Conservation (phyloP, 1,284 basidiomycete genomes). For the Heterobasidion annosum region DNA sequence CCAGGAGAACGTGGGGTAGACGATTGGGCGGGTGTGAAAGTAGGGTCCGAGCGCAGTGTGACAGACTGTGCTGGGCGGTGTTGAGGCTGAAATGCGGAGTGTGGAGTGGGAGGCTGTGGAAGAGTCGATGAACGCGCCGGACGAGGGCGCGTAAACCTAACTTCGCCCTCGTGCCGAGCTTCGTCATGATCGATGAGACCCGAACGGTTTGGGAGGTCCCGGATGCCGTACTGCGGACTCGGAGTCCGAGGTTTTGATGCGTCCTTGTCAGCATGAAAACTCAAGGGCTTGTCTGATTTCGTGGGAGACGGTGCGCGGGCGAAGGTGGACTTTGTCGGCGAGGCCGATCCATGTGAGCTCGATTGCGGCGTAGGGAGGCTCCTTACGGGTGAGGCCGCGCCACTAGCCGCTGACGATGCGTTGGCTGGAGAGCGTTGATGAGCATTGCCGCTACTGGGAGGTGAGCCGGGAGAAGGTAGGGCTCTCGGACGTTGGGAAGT, state of each 20-base stretch:
- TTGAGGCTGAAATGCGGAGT: background rate
- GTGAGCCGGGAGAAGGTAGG: background rate
- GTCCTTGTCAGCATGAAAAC: background rate
- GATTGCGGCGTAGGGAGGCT: background rate
- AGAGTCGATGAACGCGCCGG: constrained; percentile 8
- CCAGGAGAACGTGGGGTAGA: constrained; percentile 4
- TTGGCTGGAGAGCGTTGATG: background rate
- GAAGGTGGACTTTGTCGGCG: background rate
- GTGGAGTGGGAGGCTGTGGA: constrained; percentile 6
- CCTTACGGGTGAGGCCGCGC: background rate
- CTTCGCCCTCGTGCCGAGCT: constrained; percentile 9
- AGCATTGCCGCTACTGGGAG: background rate
- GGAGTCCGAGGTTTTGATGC: constrained; percentile 10
- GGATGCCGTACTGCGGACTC: constrained; percentile 21
- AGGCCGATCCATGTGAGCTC: background rate
- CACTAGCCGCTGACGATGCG: background rate
- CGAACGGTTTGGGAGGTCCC: constrained; percentile 16
- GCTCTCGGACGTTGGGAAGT: background rate
- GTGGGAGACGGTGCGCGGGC: background rate
- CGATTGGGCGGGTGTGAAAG: background rate
- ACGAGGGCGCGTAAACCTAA: constrained; percentile 8
- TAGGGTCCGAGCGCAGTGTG: constrained; percentile 5
- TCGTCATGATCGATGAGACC: constrained; percentile 7
- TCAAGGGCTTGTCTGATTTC: background rate
- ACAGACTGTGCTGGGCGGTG: constrained; percentile 10